Base-by-base conservation (phyloP, 805 yeast species). In the Metschnikowia noctiluminum region DNA sequence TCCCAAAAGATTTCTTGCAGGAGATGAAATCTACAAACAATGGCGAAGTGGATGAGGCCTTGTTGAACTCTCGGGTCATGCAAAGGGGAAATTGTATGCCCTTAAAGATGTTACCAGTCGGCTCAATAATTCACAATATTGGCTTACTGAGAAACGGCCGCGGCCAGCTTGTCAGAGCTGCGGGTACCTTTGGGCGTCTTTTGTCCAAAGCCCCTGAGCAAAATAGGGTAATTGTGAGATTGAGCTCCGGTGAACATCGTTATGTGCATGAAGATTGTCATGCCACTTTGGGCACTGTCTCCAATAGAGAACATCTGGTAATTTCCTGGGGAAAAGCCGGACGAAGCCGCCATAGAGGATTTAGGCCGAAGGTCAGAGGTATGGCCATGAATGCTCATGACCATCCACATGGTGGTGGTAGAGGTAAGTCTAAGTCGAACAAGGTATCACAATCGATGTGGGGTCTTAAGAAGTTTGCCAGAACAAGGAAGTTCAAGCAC, bases 331-430 rank as follows among this genome's bases (percentile, higher is more conserved):
- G 99, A 78, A 94, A 94, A 69, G 99, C 99, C 26, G 99, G 99
- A 62, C 82, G 97, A 70, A 77, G 85, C 45, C 85, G 99, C 67
- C 85, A 90, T 77, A 75, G 87, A 64, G 99, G 98, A 55, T 84
- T 86, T 62, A 84, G 98, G 70, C 99, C 99, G 35, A 82, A 85
- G 44, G 97, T 91, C 36, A 86, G 99, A 76, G 99, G 99, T 80
- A 88, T 89, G 60, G 98, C 99, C 43, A 89, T 89, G 96, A 94
- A 94, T 73, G 94, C 94, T 55, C 82, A 84, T 65, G 97, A 94
- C 70, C 99, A 94, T 76, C 99, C 99, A 56, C 91, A 89, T 63
- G 99, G 99, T 78, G 99, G 99, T 85, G 99, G 99, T 74, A 85
- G 99, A 79, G 99, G 99, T 81, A 94, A 94, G 71, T 87, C 96